Evolutionary conservation across 805 yeast species (phyloP).

Genomic region (Ogataea angusta): DNA sequence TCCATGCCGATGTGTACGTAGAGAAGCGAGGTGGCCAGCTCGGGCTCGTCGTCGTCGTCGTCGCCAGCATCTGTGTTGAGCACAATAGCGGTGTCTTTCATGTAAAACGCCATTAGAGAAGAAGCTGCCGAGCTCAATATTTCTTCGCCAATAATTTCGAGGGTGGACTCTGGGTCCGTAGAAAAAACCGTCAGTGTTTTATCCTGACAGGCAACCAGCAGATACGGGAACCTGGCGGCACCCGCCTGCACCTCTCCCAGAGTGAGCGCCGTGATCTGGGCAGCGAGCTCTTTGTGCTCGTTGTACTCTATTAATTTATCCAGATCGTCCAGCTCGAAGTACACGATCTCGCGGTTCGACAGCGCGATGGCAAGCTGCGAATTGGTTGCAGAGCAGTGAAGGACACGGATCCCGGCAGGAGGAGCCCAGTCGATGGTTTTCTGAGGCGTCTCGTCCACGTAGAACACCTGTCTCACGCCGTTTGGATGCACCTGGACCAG

Average conservation of each 20-base stretch:
- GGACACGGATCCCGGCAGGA: slow-evolving; percentile 68
- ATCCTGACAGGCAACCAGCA: slow-evolving; percentile 73
- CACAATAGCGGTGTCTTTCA: slow-evolving; percentile 13
- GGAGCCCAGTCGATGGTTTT: slow-evolving; percentile 68
- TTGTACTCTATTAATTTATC: slow-evolving; percentile 71
- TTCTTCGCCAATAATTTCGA: slow-evolving; percentile 63
- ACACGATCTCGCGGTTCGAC: slow-evolving; percentile 70
- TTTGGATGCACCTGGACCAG: slow-evolving; percentile 69
- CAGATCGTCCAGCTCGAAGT: slow-evolving; percentile 71
- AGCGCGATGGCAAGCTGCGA: slow-evolving; percentile 70
- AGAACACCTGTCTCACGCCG: slow-evolving; percentile 61
- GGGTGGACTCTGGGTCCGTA: slow-evolving; percentile 52
- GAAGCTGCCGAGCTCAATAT: slow-evolving; percentile 48
- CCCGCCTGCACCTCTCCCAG: slow-evolving; percentile 50
- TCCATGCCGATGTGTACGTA: slow-evolving; percentile 74
- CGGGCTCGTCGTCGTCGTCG: slow-evolving; percentile 14
- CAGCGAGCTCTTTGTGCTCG: slow-evolving; percentile 51
- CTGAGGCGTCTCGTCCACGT: slow-evolving; percentile 28
- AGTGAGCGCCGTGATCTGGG: slow-evolving; percentile 46
- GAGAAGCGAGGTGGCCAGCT: slow-evolving; percentile 15
- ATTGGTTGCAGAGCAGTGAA: slow-evolving; percentile 57
- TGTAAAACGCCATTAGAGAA: slow-evolving; percentile 30
- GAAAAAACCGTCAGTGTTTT: slow-evolving; percentile 67
- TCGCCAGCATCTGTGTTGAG: slow-evolving; percentile 12
- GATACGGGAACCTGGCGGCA: slow-evolving; percentile 47